Base-by-base conservation (phyloP, 2,329 filamentous ascomycete genomes). In the Coleophoma eucalyptorum region DNA sequence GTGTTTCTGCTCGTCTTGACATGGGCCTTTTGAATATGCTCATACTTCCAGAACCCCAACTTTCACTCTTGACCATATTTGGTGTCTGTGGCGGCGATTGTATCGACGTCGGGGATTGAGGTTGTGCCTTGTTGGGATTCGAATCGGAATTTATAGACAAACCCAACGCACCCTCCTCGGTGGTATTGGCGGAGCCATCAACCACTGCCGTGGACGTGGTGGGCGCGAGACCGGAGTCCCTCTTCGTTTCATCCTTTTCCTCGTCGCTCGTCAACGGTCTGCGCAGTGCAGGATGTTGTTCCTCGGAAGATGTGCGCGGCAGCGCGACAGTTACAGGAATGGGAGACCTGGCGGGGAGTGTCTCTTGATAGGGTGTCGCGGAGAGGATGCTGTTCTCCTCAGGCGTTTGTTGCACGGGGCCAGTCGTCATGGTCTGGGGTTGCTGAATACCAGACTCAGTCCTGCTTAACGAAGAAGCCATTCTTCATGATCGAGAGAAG, bases 331-430 rank as follows among this genome's bases (percentile, higher is more conserved):
- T 65, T 3, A 66, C 60, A 43, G 76, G 75, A 55, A 83, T 79
- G 34, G 81, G 82, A 52, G 78, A 78, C 64, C 79, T 76, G 44
- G 78, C 78, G 58, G 78, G 74, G 46, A 76, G 69, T 34, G 79
- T 81, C 65, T 84, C 76, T 62, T 86, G 82, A 69, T 86, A 85
- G 51, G 79, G 77, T 50, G 85, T 62, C 44, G 75, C 75, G 26
- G 26, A 26, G 52, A 84, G 72, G 58, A 84, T 46, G 10, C 53
- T 56, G 38, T 62, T 46, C 38, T 60, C 57, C 20, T 46, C 43
- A 16, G 51, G 50, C 26, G 55, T 50, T 11, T 52, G 43, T 26
- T 43, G 41, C 10, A 43, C 2, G 13, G 34, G 42, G 20, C 10
- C 40, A n/a, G 21, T 20, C 38, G 40, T 38, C 31, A 51, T 49